Evolutionary conservation across 164 flowering plant species (phyloP).

Genomic region (Annona cherimola): DNA sequence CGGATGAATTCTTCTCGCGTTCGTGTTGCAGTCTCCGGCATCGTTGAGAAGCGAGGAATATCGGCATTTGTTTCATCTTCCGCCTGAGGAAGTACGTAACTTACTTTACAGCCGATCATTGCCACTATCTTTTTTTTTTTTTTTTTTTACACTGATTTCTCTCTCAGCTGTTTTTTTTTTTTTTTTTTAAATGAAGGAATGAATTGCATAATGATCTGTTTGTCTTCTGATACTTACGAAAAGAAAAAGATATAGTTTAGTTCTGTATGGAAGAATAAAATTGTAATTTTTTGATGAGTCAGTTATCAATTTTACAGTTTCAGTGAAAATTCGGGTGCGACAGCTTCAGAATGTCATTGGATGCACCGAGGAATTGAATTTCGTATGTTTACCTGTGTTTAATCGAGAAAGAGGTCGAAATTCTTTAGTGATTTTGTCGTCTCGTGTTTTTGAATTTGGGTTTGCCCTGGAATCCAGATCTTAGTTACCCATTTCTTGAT

Average conservation of each 20-base stretch:
- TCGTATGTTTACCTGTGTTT: neutral
- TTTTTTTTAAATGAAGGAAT: neutral
- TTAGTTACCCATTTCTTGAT: too few relatives aligned
- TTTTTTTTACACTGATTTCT: neutral
- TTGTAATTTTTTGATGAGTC: neutral
- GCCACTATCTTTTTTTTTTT: neutral
- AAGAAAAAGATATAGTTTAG: too few relatives aligned
- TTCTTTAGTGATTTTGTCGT: neutral
- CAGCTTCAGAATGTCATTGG: neutral
- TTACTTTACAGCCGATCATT: neutral
- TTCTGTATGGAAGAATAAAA: neutral
- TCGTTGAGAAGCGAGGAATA: conserved; percentile 73
- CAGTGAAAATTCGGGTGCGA: neutral
- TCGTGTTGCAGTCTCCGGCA: conserved; percentile 27
- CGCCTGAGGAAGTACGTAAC: conserved; percentile 67
- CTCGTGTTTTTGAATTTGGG: neutral
- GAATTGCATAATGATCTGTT: neutral
- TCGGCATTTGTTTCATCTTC: conserved; percentile 82
- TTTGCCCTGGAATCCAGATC: neutral
- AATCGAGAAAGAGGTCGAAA: neutral
- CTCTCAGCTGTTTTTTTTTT: neutral
- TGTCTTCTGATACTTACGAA: neutral
- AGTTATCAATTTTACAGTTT: neutral
- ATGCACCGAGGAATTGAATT: neutral
- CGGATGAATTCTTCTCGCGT: conserved; percentile 3